Conservation (phyloP, 768 basidiomycete genomes). For the Russula compacta region DNA sequence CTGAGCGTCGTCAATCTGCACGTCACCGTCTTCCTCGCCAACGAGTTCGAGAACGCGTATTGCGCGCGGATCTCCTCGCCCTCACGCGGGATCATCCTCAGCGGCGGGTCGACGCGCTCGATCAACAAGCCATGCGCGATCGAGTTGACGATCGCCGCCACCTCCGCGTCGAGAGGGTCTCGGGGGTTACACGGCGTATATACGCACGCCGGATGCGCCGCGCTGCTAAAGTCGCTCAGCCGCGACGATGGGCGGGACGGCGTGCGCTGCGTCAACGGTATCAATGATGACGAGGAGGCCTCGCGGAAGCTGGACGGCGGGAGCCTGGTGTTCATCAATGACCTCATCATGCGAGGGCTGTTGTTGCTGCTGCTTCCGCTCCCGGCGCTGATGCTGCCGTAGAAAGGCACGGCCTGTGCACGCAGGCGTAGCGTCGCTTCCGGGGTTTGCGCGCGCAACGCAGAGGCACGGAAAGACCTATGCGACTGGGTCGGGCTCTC, state of each 20-base stretch:
- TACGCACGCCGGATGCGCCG: constrained; percentile 39
- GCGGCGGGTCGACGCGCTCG: constrained; percentile 72
- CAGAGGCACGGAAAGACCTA: constrained; percentile 35
- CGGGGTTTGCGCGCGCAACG: constrained; percentile 57
- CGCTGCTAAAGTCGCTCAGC: constrained; percentile 41
- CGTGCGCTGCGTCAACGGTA: constrained; percentile 31
- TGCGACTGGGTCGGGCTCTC: constrained; percentile 12
- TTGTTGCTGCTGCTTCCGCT: constrained; percentile 12
- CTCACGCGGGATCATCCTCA: constrained; percentile 53
- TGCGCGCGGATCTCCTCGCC: constrained; percentile 78
- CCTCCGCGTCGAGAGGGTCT: constrained; percentile 78
- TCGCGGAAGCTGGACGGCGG: constrained; percentile 78
- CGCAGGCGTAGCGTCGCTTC: constrained; percentile 53
- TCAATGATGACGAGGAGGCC: constrained; percentile 28
- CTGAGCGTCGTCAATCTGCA: constrained; percentile 74
- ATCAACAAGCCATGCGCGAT: constrained; percentile 69
- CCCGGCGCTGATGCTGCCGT: constrained; percentile 26
- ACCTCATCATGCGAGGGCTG: constrained; percentile 33
- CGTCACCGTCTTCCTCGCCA: constrained; percentile 66
- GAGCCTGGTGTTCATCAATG: constrained; percentile 35
- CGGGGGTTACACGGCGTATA: constrained; percentile 57
- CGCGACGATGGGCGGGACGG: constrained; percentile 57
- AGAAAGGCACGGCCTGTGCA: constrained; percentile 50
- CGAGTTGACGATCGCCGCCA: constrained; percentile 65
- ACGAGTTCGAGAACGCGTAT: constrained; percentile 68